These are phyloP conservation scores for Colletotrichum chrysophilum DNA, from an alignment of 2,329 filamentous ascomycete genomes.

Conservation along the genomic window DNA sequence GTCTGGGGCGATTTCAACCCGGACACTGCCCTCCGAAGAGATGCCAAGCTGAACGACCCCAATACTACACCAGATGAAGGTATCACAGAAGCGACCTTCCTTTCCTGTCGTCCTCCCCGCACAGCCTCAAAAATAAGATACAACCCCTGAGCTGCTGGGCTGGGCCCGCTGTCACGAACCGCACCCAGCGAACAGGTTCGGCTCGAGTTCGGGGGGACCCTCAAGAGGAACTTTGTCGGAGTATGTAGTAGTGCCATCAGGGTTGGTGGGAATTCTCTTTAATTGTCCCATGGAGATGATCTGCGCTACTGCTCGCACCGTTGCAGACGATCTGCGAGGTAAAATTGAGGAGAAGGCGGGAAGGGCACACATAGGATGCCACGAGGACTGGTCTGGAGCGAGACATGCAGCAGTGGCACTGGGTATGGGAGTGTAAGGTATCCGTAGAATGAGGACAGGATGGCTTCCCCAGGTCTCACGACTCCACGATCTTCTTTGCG, in stretches of 20 bases:
- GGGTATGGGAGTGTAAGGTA: too few species aligned
- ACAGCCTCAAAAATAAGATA: neutral
- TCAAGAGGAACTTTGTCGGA: neutral
- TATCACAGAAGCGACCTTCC: neutral
- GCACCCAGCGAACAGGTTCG: neutral
- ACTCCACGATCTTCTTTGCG: neutral
- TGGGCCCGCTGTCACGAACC: neutral
- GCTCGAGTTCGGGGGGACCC: neutral
- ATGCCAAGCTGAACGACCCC: neutral
- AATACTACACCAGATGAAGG: neutral
- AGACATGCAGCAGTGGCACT: neutral
- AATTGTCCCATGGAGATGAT: neutral
- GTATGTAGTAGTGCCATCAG: neutral
- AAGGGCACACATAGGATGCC: neutral
- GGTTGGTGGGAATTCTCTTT: neutral
- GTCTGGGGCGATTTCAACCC: neutral
- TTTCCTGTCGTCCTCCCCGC: neutral
- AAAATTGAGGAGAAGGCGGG: neutral
- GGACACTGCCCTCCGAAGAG: neutral
- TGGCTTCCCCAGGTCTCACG: neutral
- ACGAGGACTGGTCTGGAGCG: neutral
- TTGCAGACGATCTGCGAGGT: slow-evolving; percentile 1
- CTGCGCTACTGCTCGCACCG: neutral
- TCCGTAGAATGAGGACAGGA: neutral
- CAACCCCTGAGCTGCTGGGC: neutral